Evolutionary conservation across 1,284 basidiomycete species (phyloP), one percentile per base, ranked within the genome.

Genomic region (Golubevia pallescens): DNA sequence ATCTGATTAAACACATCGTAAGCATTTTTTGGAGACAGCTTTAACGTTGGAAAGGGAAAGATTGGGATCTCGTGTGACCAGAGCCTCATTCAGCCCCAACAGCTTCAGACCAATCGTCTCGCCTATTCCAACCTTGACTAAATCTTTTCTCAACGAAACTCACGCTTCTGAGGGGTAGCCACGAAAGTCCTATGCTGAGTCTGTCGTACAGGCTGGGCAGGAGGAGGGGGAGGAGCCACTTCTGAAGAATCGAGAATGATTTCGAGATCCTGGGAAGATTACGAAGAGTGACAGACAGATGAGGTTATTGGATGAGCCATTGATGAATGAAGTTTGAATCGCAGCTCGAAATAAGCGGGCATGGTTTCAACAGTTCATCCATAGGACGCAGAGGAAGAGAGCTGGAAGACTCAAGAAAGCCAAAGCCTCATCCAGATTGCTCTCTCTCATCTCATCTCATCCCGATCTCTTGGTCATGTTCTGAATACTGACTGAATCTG

Each of bases 161-260:
- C 54, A 28, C 20, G 54, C 20, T 56, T 56, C 20, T 21, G 54
- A 21, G 54, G 54, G 6, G 24, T 13, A 56, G 24, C 54, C 54
- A 21, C 24, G 20, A 56, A 56, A 6, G 1, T 21, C 13, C 20
- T 56, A 13, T 21, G 54, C 20, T 56, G 1, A 6, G 54, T 32
- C 24, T 32, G 34, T 38, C 34, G 3, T 10, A 38, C 34, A 38
- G 34, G 24, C 13, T 32, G 54, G n/a, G n/a, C n/a, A 28, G 20
- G 60, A 14, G 71, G 63, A 16, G 75, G 78, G 8, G 70, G 69
- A 8, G 71, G 68, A 0, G 64, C 66, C 16, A 73, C 77, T 24
- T 64, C 63, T 51, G 65, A 74, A n/a, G 79, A 63, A 52, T 84
- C 81, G 32, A 80, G 79, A 64, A 84, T 81, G 62, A 84, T 81